Base-by-base conservation (phyloP, 768 basidiomycete genomes). In the Mycena rebaudengoi region DNA sequence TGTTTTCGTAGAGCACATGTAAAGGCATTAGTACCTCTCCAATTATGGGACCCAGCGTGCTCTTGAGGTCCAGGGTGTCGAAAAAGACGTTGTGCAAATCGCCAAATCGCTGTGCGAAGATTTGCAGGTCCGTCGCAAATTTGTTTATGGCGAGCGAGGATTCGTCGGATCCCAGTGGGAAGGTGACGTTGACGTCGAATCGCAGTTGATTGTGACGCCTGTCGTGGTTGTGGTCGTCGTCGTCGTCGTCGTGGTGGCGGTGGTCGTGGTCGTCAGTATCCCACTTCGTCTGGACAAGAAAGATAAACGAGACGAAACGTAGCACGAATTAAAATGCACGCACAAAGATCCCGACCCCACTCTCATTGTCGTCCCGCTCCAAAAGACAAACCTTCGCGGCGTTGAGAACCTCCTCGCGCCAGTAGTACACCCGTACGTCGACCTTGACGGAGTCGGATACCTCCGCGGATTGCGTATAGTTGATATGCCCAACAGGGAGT, bases 341-440 rank as follows among this genome's bases (percentile, higher is more conserved):
- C 58, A 80, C 79, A 40, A 79, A 78, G 32, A 80, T 70, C 5
- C 79, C 79, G 46, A 79, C 71, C 26, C 79, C 79, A 18, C 40
- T 52, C 29, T 58, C 29, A 16, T 72, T 69, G 1, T 69, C 69
- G 0, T 57, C 60, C 10, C 71, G 70, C 10, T 44, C 63, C 16
- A 76, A 32, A 30, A 65, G 51, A 60, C 79, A 80, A 3, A 70
- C 76, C 40, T 74, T 71, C 3, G 72, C 61, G 28, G 54, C 32
- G 20, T 74, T 70, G 12, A 73, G 60, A 16, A 67, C 48, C 18
- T 73, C 51, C 30, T 72, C 53, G 4, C 52, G 49, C 32, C 64
- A 65, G 58, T 76, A 77, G 18, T 45, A 59, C 2, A 75, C 72
- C 10, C 58, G 35, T 25, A 79, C 69, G 4, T 64, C 54, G 25